Evolutionary conservation across 176 grass and related monocot species (phyloP).

Genomic region (Phragmites australis): DNA sequence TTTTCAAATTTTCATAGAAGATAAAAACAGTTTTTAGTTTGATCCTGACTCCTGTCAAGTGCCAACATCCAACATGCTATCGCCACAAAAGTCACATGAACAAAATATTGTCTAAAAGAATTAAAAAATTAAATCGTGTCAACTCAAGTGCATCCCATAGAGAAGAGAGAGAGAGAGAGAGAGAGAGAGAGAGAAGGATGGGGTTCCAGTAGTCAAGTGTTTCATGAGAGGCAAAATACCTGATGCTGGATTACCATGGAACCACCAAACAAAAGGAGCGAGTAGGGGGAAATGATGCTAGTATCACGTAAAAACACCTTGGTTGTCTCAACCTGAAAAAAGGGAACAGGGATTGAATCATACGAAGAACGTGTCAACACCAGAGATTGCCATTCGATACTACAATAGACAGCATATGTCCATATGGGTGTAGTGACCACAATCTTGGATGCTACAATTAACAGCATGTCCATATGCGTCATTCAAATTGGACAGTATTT

Average conservation of each 20-base stretch:
- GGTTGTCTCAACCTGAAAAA: constrained; percentile 86
- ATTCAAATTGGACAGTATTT: not conserved
- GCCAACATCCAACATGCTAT: constrained; percentile 19
- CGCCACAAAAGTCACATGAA: constrained; percentile 2
- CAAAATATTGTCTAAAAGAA: constrained; percentile 3
- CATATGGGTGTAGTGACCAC: not conserved
- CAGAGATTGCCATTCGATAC: not conserved
- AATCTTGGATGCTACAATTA: not conserved
- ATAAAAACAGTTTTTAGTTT: constrained; percentile 10
- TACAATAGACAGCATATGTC: not conserved
- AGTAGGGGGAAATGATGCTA: constrained; percentile 80
- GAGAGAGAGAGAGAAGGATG: not conserved
- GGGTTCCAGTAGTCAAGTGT: not conserved
- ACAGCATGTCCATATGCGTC: not conserved
- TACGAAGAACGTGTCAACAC: constrained; percentile 32
- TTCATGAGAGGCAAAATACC: constrained; percentile 43
- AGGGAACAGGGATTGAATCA: constrained; percentile 36
- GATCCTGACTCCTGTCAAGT: constrained; percentile 5
- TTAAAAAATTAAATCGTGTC: not conserved
- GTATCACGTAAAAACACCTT: constrained; percentile 86
- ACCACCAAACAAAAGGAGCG: constrained; percentile 92
- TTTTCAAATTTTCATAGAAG: constrained; percentile 20
- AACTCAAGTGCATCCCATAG: not conserved
- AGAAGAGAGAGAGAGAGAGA: not conserved
- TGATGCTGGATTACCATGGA: constrained; percentile 92